Evolutionary conservation across 345 rosid genomes (phyloP).

Genomic region (Ricinus communis): DNA sequence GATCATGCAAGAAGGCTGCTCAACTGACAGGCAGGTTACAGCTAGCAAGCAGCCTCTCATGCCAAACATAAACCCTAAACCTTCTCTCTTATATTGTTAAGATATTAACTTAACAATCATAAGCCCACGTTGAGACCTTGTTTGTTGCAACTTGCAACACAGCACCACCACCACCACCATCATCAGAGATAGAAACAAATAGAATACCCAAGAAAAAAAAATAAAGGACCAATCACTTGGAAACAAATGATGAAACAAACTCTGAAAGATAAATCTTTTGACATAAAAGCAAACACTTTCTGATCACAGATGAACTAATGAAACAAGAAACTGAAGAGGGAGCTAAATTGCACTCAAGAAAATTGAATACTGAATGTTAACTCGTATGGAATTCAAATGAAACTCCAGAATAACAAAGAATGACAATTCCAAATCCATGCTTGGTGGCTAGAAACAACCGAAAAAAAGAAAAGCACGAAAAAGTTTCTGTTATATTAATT

Average conservation of each 20-base stretch:
- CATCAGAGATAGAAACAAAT: not conserved
- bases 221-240: not conserved
- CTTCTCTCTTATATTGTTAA: slow-evolving; percentile 26
- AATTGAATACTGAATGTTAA: not conserved
- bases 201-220: not conserved
- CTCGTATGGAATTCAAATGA: no score
- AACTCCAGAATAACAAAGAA: not conserved
- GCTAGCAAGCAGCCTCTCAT: slow-evolving; percentile 74
- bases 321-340: not conserved
- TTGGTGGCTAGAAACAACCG: not conserved
- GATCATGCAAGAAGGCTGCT: slow-evolving; percentile 97
- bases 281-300: not conserved
- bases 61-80: slow-evolving; percentile 57
- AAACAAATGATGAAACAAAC: not conserved
- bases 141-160: slow-evolving; percentile 35
- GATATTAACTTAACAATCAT: slow-evolving; percentile 33
- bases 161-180: not conserved
- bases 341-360: not conserved
- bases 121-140: slow-evolving; percentile 45
- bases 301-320: not conserved
- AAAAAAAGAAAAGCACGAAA: no score
- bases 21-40: slow-evolving; percentile 88
- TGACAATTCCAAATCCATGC: not conserved
- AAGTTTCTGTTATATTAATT: not conserved
- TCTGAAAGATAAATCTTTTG: not conserved